A percentile compares a stretch with the other conserved stretches of the same genome.
Conservation (phyloP, 768 basidiomycete species). For the Lentinula detonsa region DNA sequence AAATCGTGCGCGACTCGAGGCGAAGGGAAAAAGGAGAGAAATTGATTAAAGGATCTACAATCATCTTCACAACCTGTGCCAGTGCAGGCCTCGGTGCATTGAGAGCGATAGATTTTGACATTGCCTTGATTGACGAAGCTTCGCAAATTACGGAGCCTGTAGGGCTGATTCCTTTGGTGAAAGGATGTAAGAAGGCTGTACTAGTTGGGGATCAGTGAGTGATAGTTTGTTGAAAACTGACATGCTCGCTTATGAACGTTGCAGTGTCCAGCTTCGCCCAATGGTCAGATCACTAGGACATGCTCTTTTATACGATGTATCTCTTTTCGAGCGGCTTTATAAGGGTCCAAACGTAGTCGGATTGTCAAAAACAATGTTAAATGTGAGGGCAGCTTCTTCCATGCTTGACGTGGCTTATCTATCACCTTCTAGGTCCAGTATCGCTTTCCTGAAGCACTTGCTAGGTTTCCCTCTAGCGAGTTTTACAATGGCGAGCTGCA, state of each 20-base stretch:
- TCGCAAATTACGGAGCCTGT: conserved; percentile 66
- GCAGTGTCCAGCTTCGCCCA: conserved; percentile 62
- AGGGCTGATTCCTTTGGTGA: conserved; percentile 61
- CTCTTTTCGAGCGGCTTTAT: conserved; percentile 57
- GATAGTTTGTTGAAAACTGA: background rate
- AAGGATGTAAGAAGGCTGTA: conserved; percentile 50
- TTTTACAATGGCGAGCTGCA: conserved; percentile 54
- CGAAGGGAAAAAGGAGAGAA: conserved; percentile 54
- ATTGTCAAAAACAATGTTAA: conserved; percentile 55
- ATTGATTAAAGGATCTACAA: conserved; percentile 46
- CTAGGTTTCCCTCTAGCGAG: conserved; percentile 53
- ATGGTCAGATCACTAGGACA: conserved; percentile 56
- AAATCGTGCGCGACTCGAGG: conserved; percentile 52
- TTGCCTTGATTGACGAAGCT: conserved; percentile 64
- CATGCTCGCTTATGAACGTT: background rate
- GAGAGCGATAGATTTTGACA: conserved; percentile 50
- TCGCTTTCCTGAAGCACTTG: conserved; percentile 53
- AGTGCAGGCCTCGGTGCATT: conserved; percentile 58
- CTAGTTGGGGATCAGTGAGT: conserved; percentile 70
- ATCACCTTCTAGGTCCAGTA: conserved; percentile 43
- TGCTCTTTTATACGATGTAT: conserved; percentile 51
- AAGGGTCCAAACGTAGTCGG: conserved; percentile 25
- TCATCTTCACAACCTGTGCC: conserved; percentile 65
- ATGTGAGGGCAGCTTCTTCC: conserved; percentile 24
- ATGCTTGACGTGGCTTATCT: background rate